Evolutionary conservation across 257 asterid species (phyloP), one percentile per base, ranked within the genome.

Genomic region (Penstemon newberryi): DNA sequence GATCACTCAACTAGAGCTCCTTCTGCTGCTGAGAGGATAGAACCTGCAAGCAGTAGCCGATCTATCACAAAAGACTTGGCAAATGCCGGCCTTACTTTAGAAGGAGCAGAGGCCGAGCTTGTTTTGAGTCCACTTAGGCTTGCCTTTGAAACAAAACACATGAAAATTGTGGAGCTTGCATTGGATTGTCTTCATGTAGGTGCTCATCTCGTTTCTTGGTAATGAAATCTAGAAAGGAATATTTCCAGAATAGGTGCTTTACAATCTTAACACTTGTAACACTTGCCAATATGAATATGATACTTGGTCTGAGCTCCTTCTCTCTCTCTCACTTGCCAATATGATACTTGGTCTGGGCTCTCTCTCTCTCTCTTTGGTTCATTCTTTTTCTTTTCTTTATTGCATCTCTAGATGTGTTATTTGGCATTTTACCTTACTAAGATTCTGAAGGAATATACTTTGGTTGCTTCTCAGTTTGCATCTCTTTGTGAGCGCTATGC

Each of bases 131-230:
- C 97, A 11, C 87, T 94, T 39, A 80, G 92, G 77, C 88, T 87
- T 77, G 95, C 99, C 55, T 91, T 91, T 74, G 96, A 91, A 83
- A 91, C 97, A 58, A 91, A 91, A 80, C 84, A 87, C 85, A 79
- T 83, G 46, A 91, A 82, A 88, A 75, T 94, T 37, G 80, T 86
- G 79, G 99, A 94, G 86, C 99, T 94, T 75, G 97, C 96, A 66
- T 82, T 94, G 87, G 99, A 94, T 89, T 94, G 99, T 83, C 96
- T 94, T 79, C 99, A 94, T 84, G 99, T 94, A 89, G 73, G 99
- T 81, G 72, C 33, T 25, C 33, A 25, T 25, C 33, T 73, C 69
- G 18, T 73, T 66, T 25, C 46, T 65, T 65, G 44, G 53, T 49
- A 38, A 71, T 58, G 33, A 25, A 46, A 55, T 75, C 37, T 36